Evolutionary conservation across 176 grass and related monocot species (phyloP), one percentile per base, ranked within the genome.

Genomic region (Oryza officinalis): DNA sequence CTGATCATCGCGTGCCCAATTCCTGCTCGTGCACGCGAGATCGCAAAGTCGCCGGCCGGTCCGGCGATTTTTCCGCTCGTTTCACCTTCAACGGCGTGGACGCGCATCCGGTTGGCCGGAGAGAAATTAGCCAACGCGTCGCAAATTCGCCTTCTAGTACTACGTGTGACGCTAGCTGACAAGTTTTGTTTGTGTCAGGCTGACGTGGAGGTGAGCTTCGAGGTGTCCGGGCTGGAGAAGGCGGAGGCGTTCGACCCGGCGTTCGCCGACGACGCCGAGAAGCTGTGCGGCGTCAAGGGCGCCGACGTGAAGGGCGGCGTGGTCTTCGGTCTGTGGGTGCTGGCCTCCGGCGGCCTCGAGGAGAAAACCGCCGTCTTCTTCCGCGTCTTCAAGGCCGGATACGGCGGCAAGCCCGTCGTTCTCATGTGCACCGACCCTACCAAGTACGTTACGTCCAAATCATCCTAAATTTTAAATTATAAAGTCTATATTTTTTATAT

Each of bases 391-490:
- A 90, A 74, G 43, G 65, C 69, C 30, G 59, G 41, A 0, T 20
- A 85, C n/a, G 41, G 68, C 73, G 41, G 69, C 69, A 92, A 92
- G 79, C 84, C 72, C 23, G 81, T 90, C 38, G 78, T 97, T 47
- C 94, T 97, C 63, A 92, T 97, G 94, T 97, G 94, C 82, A 70
- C 77, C 45, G 94, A 97, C 67, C 89, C 91, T 8, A 97, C 87
- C 0, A 94, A 71, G 94, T 92, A 63, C 13, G 54, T 8, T 20
- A 8, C 5, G 1, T 2, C 74, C 28, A 27, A 12, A 18, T 27
- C 7, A n/a, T n/a, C n/a, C n/a, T n/a, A n/a, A n/a, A n/a, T n/a
- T n/a, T n/a, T n/a, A n/a, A n/a, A n/a, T n/a, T n/a, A n/a, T n/a
- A n/a, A n/a, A n/a, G n/a, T n/a, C n/a, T n/a, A n/a, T n/a, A n/a